Evolutionary conservation across 225 moss, liverwort and hornwort species (phyloP).

Genomic region (Takakia lepidozioides): DNA sequence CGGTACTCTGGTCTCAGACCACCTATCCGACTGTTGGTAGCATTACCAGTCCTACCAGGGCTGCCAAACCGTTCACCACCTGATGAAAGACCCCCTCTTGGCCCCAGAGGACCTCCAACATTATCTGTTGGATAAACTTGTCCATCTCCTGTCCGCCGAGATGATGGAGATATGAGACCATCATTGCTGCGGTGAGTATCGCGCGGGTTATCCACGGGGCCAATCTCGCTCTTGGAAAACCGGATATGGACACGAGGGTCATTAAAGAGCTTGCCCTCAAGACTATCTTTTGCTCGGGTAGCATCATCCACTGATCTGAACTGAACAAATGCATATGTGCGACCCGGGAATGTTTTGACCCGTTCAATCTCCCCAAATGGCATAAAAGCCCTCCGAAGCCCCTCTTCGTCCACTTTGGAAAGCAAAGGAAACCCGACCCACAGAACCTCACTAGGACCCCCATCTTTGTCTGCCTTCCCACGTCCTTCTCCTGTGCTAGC

Average conservation of each 20-base stretch:
- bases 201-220: constrained; percentile 81
- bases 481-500: constrained; percentile 17
- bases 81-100: constrained; percentile 21
- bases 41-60: constrained; percentile 48
- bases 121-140: constrained; percentile 46
- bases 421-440: constrained; percentile 97
- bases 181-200: constrained; percentile 34
- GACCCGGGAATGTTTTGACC: constrained; percentile 94
- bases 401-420: constrained; percentile 96
- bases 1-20: constrained; percentile 91
- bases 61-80: constrained; percentile 53
- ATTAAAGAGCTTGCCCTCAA: constrained; percentile 95
- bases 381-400: constrained; percentile 84
- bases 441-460: constrained; percentile 90
- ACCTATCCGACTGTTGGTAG: constrained; percentile 42
- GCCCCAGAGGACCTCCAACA: constrained; percentile 45
- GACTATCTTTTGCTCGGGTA: constrained; percentile 70
- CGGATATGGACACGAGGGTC: constrained; percentile 97
- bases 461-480: constrained; percentile 74
- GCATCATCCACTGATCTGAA: constrained; percentile 89
- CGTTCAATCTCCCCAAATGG: constrained; percentile 89
- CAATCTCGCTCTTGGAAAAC: constrained; percentile 96
- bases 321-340: constrained; percentile 98
- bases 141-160: constrained; percentile 48
- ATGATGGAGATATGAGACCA: constrained; percentile 19